Evolutionary conservation across 1,284 basidiomycete species (phyloP), one percentile per base, ranked within the genome.

Genomic region (Sanghuangporus baumii): DNA sequence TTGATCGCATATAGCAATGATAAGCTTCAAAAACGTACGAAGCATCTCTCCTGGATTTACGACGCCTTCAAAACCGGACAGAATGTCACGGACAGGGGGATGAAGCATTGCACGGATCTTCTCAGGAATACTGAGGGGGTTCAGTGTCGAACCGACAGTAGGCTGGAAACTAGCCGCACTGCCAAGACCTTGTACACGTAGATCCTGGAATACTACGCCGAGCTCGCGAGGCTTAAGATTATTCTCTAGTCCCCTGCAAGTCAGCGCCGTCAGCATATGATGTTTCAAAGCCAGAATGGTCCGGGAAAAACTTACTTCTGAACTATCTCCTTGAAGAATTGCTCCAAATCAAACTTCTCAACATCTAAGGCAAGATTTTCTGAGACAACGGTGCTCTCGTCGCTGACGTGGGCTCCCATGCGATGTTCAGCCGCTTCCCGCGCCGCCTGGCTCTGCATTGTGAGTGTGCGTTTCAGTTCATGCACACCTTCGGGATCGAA

Each of bases 21-120:
- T 8, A 47, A 43, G 37, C 20, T 31, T 18, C 9, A 50, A 38
- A 12, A 41, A 64, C 69, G 31, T 61, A 70, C 69, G 64, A 6
- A 74, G 67, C 77, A 79, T 78, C 68, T 79, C 76, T 20, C 76
- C 77, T 0, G 76, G 74, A 47, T 70, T 65, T 23, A 75, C 67
- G 16, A 66, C 57, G 14, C 75, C 75, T 36, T 72, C 69, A 59
- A 76, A 75, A 40, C 69, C 68, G 56, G 65, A 56, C 16, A 76
- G 67, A 57, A 73, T 73, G 50, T 71, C 67, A 47, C 69, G 67
- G 11, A 67, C 61, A 14, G 69, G 66, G 18, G 70, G 69, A 48
- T 69, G 68, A 1, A 67, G 61, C 7, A 65, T 16, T 3, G 59
- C 55, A 11, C 64, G 61, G 9, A 70, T 62, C 6, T 56, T 50